phyloP scores from a whole-genome alignment of 2,329 filamentous ascomycete species.

The Daldinia sp. region DNA sequence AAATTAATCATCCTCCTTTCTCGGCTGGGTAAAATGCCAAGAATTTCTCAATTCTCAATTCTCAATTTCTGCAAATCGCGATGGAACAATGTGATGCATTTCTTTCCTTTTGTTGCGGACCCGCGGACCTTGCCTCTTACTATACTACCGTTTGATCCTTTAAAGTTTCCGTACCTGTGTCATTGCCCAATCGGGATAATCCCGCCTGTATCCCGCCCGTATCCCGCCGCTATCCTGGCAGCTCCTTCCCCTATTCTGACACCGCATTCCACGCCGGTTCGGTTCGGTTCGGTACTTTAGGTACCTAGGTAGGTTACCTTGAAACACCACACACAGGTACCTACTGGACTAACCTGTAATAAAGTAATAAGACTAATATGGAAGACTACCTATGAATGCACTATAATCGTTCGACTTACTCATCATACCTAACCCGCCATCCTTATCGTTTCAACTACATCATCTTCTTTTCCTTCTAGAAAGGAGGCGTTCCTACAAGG shows the following conservation, averaged over 20 bases:
- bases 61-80: conserved; percentile 31
- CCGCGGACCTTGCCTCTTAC: background rate
- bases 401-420: conserved; percentile 12
- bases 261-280: conserved; percentile 8
- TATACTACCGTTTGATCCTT: conserved; percentile 36
- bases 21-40: conserved; percentile 40
- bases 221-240: conserved; percentile 6
- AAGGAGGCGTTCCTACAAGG: background rate
- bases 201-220: conserved; percentile 31
- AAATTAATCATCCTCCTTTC: conserved; percentile 41
- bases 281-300: conserved; percentile 5
- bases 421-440: conserved; percentile 8
- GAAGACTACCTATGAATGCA: background rate
- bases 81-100: conserved; percentile 36
- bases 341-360: no score
- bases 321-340: no score
- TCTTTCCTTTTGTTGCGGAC: background rate
- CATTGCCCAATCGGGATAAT: conserved; percentile 31
- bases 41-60: conserved; percentile 20
- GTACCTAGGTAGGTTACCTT: background rate
- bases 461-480: conserved; percentile 6
- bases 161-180: conserved; percentile 29
- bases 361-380: no score
- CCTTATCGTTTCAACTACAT: conserved; percentile 11
- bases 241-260: conserved; percentile 26